Evolutionary conservation across 208 protist species (phyloP).

Genomic region (Trypanosoma lewisi): DNA sequence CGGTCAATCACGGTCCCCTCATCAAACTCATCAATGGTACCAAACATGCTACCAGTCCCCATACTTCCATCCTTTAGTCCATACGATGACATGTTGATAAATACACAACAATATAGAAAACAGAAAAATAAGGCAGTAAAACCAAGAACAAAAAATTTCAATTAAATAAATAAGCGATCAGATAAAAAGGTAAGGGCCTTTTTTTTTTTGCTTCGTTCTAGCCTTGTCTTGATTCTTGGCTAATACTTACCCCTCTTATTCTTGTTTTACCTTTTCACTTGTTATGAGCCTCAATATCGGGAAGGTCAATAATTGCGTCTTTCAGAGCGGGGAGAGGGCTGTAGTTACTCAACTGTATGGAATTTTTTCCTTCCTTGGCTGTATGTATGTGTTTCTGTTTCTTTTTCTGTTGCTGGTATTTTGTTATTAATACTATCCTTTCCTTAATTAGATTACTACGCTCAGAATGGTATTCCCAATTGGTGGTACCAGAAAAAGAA

Average conservation of each 20-base stretch:
- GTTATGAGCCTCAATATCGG: no score
- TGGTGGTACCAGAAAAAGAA: background rate
- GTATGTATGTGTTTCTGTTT: no score
- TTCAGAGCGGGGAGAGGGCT: no score
- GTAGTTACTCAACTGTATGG: no score
- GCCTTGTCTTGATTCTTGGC: background rate
- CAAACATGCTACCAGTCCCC: constrained; percentile 4
- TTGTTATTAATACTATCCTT: no score
- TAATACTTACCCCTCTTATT: constrained; percentile 6
- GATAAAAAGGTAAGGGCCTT: background rate
- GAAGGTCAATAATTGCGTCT: no score
- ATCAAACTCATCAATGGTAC: constrained; percentile 78
- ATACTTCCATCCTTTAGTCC: constrained; percentile 4
- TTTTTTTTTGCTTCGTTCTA: constrained; percentile 4
- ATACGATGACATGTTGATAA: constrained; percentile 13
- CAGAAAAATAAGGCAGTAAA: background rate
- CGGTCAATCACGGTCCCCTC: constrained; percentile 44
- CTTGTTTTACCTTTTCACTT: constrained; percentile 20
- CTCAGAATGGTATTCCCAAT: background rate
- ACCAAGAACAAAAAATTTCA: background rate
- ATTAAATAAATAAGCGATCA: background rate
- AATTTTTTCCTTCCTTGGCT: no score
- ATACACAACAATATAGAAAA: background rate
- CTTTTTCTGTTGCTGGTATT: constrained; percentile 13
- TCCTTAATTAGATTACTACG: background rate